Evolutionary conservation across 2,329 filamentous ascomycete genomes (phyloP), one percentile per base, ranked within the genome.

Genomic region (Phaeosphaeria sp.): DNA sequence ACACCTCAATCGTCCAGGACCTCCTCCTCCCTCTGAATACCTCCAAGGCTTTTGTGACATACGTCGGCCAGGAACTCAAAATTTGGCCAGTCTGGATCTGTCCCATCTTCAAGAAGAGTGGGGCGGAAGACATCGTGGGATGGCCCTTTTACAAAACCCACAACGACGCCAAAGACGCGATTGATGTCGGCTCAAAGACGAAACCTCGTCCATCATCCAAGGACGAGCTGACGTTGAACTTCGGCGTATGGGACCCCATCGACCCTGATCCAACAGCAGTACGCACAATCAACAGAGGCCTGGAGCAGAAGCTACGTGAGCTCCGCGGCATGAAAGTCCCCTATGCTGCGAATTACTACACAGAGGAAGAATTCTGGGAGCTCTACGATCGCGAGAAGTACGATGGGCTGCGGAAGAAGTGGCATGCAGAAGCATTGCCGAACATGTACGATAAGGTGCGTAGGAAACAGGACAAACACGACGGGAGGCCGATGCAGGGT

Each of bases 281-380:
- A 68, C 81, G 92, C 2, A 72, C 75, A 43, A 85, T 86, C 66
- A 95, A 95, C 77, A 84, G 88, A 25, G 82, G 81, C 46, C 81
- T 95, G 25, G 91, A 95, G 78, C 78, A 80, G 24, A 89, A 89
- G 71, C 83, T 93, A 2, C 80, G 81, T 53, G 82, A 86, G 64
- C 82, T 94, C 1, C 87, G 87, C 47, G 91, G 91, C 8, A 87
- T 89, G 81, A 95, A 95, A 79, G 93, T 91, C 88, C 81, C 94
- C 17, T 95, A 95, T 76, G 91, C 91, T 5, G 90, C 93, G 71
- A 89, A 90, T 0, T 95, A 92, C 79, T 94, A 94, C 75, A 82
- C 84, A 24, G 84, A 88, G 68, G 81, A 85, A 0, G 87, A 90
- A 65, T 90, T 90, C 71, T 89, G 87, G 87, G 71, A 76, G 17